Evolutionary conservation across 306 rosid species (phyloP), one percentile per base, ranked within the genome.

Genomic region (Myrica gale): DNA sequence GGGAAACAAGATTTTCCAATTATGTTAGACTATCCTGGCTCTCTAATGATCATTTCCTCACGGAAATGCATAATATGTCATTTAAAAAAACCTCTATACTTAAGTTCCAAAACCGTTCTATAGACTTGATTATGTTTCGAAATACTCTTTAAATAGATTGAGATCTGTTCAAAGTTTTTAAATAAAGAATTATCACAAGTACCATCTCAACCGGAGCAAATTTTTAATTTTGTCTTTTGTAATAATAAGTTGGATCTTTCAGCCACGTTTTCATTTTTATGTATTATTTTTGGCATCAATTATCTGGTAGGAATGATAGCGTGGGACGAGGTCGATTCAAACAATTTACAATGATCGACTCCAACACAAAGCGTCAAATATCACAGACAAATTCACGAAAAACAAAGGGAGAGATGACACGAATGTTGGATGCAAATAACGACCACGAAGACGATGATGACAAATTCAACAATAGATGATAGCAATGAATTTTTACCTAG

Each of bases 401-500:
- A 42, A 41, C 50, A 43, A 41, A 21, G 20, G 39, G 9, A 65
- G 70, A 7, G 16, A 50, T 9, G 4, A 41, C 16, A 17, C 50
- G 20, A 66, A 41, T 42, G 37, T 16, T 15, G 17, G 61, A 57
- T 69, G 47, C 47, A 4, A 72, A 69, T 1, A 47, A 69, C 63
- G 73, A 52, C 21, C 12, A 74, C 41, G 10, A 69, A 17, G 2
- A 16, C 7, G 9, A 58, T 51, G n/a, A 5, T 37, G 13, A 21
- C 21, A 32, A 32, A 32, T 1, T 9, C 39, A 15, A 21, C 9
- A 57, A 9, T 19, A 21, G 16, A 17, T 47, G 67, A 60, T 68
- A 19, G 32, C 3, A 39, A 58, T 47, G 20, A 50, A 37, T 45
- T 44, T 74, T 79, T 78, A 92, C 97, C 93, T 79, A 58, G 96